Base-by-base conservation (phyloP, 495 filamentous ascomycete genomes). In the Chaetomium fimeti region DNA sequence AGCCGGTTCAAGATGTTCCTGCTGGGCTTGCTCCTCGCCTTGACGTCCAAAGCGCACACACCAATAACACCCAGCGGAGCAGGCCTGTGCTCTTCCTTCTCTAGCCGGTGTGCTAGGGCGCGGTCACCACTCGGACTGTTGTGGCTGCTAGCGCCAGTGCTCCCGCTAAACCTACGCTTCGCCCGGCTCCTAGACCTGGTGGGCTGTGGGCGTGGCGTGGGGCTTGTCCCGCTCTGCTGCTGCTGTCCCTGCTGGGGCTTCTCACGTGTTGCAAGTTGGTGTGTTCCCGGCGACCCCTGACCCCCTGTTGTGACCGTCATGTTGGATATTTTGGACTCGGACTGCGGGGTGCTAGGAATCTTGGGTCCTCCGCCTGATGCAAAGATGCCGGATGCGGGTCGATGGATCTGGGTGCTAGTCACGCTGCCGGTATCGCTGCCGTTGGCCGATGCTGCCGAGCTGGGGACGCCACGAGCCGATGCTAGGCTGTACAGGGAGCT, bases 21-120 rank as follows among this genome's bases (percentile, higher is more conserved):
- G 70, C 92, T 94, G 5, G 94, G 94, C 78, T 96, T 97, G 81
- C 92, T 96, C 65, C 94, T 84, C 42, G 94, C 95, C 77, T 99
- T 99, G 61, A 91, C 83, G 81, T 99, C 94, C 58, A 99, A 77
- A 8, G 94, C 94, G 75, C 94, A 99, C 18, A 99, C 91, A 45
- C 94, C 94, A 69, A 99, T 94, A 53, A 84, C 77, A 20, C 83
- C 83, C 69, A 74, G 81, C 1, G 82, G 79, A 1, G 81, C 78
- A 3, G 78, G 75, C 64, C 79, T 82, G n/a, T 67, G 67, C 69
- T 83, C 82, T 66, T 83, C 81, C 61, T 81, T 82, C 54, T 83
- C 78, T 48, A 69, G 75, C 13, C 75, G 63, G 56, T 77, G 74
- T 45, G 75, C 57, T 6, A 75, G 73, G 18, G 59, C 64, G 24